phyloP scores from a whole-genome alignment of 1,284 basidiomycete species.

The Rhizoctonia solani region DNA sequence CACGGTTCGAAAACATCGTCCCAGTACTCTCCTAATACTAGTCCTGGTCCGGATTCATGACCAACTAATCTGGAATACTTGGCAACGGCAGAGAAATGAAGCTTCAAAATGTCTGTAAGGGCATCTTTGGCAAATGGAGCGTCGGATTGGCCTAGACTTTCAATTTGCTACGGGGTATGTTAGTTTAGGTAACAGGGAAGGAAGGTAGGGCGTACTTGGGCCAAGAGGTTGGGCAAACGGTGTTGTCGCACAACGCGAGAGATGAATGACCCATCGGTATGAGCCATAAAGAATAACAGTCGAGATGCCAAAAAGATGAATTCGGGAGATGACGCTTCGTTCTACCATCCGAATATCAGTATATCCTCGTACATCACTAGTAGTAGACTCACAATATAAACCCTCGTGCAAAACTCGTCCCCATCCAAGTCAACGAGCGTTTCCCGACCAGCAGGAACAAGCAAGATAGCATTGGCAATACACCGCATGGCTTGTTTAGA shows the following conservation, averaged over 20 bases:
- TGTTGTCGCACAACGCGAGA: constrained; percentile 59
- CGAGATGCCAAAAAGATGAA: constrained; percentile 73
- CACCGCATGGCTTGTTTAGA: constrained; percentile 66
- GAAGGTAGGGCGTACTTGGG: constrained; percentile 34
- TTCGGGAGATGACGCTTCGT: constrained; percentile 58
- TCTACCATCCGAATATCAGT: constrained; percentile 55
- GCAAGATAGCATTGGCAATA: constrained; percentile 73
- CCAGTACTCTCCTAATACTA: constrained; percentile 44
- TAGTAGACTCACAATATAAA: constrained; percentile 60
- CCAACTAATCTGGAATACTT: constrained; percentile 57
- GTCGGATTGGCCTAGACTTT: constrained; percentile 47
- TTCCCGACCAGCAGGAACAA: constrained; percentile 63
- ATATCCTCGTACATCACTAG: constrained; percentile 5
- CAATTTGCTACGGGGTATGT: constrained; percentile 36
- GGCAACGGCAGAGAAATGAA: constrained; percentile 72
- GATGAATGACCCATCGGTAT: constrained; percentile 51
- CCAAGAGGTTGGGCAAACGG: constrained; percentile 61
- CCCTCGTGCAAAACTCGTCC: constrained; percentile 57
- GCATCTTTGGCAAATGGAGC: constrained; percentile 66
- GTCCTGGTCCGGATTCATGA: constrained; percentile 34
- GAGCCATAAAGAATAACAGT: constrained; percentile 71
- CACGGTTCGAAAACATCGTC: constrained; percentile 61
- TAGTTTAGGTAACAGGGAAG: not conserved
- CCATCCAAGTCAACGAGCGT: constrained; percentile 63
- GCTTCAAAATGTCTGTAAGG: constrained; percentile 73